Conservation (phyloP, 2,329 filamentous ascomycete species). For the Ascosphaera apis region DNA sequence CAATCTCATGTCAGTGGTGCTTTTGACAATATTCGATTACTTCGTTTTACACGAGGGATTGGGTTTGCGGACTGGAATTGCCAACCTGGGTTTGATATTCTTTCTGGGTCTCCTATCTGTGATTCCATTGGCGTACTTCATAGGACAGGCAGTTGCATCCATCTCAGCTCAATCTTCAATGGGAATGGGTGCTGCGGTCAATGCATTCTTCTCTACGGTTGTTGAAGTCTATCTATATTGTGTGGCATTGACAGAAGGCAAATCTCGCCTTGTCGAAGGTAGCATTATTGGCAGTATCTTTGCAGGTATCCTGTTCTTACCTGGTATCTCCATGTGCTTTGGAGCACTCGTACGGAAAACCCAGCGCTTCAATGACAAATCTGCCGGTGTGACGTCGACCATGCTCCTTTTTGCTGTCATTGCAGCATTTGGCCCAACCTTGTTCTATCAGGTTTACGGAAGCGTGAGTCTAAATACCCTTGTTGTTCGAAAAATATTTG, state of each 20-base stretch:
- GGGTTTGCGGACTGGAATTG: conserved; percentile 48
- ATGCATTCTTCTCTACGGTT: conserved; percentile 92
- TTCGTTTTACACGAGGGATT: conserved; percentile 48
- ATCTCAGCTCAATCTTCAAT: conserved; percentile 98
- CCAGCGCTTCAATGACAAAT: conserved; percentile 91
- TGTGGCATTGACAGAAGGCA: conserved; percentile 76
- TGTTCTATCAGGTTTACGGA: conserved; percentile 98
- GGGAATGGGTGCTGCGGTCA: conserved; percentile 90
- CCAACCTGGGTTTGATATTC: conserved; percentile 70
- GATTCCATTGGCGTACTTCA: conserved; percentile 93
- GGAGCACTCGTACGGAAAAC: conserved; percentile 95
- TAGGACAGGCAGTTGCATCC: conserved; percentile 91
- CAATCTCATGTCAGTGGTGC: conserved; percentile 82
- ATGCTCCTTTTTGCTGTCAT: conserved; percentile 96
- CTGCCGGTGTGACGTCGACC: conserved; percentile 86
- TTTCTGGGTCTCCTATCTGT: conserved; percentile 67
- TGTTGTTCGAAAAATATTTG: too few species aligned
- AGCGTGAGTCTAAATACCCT: conserved; percentile 31
- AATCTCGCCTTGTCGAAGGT: conserved; percentile 78
- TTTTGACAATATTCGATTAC: conserved; percentile 89
- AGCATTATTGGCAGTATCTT: conserved; percentile 97
- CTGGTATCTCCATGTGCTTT: conserved; percentile 95
- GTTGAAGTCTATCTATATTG: conserved; percentile 98
- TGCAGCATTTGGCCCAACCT: conserved; percentile 77
- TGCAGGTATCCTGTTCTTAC: conserved; percentile 81